Percentiles rank a stretch among this genome's conserved stretches.
These are phyloP conservation scores for Boletales sp. DNA, from an alignment of 768 basidiomycete genomes.

Conservation along the genomic window DNA sequence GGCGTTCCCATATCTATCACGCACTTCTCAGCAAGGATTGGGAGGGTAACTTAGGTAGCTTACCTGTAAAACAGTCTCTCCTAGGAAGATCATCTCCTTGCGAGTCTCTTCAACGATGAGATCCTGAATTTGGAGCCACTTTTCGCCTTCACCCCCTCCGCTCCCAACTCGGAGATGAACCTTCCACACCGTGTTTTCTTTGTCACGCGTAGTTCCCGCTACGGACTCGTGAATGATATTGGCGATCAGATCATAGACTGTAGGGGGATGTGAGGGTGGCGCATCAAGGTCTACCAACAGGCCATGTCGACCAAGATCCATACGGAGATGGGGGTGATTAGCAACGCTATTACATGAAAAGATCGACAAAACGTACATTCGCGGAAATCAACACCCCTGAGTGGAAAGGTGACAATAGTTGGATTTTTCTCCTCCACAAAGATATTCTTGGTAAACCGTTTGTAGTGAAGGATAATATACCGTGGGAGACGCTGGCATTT, in stretches of 20 bases:
- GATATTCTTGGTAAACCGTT: conserved; percentile 92
- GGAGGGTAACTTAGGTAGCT: conserved; percentile 4
- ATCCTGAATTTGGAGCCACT: conserved; percentile 97
- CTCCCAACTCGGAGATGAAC: conserved; percentile 75
- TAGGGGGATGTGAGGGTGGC: conserved; percentile 52
- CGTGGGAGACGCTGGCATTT: conserved; percentile 87
- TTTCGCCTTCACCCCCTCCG: conserved; percentile 78
- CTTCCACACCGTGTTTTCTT: conserved; percentile 91
- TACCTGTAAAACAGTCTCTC: conserved; percentile 95
- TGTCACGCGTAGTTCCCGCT: conserved; percentile 92
- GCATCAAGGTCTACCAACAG: conserved; percentile 69
- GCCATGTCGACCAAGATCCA: conserved; percentile 20
- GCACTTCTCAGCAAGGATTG: conserved; percentile 10
- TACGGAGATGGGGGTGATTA: conserved; percentile 20
- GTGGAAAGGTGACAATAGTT: conserved; percentile 96
- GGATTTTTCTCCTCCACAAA: conserved; percentile 99
- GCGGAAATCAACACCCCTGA: conserved; percentile 86
- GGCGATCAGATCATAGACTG: conserved; percentile 89
- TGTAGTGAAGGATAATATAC: conserved; percentile 93
- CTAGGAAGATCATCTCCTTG: conserved; percentile 96
- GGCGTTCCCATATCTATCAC: conserved; percentile 61
- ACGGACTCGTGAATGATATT: conserved; percentile 95
- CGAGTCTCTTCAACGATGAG: conserved; percentile 94
- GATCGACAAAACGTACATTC: conserved; percentile 65
- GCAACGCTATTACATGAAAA: conserved; percentile 17